Evolutionary conservation across 495 filamentous ascomycete genomes (phyloP), one percentile per base, ranked within the genome.

Genomic region (Polyplosphaeria fusca): DNA sequence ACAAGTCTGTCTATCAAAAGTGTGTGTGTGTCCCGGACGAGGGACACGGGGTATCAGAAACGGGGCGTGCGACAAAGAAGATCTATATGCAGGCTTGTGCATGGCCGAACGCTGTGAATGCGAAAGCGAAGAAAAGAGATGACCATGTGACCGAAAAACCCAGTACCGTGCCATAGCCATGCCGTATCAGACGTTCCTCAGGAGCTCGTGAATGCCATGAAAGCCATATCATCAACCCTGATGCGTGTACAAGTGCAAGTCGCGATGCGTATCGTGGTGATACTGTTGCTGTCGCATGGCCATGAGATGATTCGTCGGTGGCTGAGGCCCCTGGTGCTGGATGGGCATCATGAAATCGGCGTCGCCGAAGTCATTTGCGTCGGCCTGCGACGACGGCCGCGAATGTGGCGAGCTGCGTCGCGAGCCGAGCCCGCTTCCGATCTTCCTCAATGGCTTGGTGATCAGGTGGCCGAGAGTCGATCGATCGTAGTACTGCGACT

Each of bases 401-500:
- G 55, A 40, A 27, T 38, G 18, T 26, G 57, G 47, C 25, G 57
- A 47, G 30, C 2, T 18, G 16, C 39, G 35, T 28, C 50, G 48
- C 23, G 53, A 56, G 25, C 45, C 35, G 4, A 61, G 25, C 12
- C 37, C 25, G 39, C 51, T 61, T 1, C 52, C 24, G 20, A 62
- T 38, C 39, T 45, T 62, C 1, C 45, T 45, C 9, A 62, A 41
- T 0, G 59, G 59, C 41, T 51, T 50, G 11, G 59, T 5, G 25
- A 62, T 37, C 28, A 51, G 38, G 9, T 46, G 51, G 14, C 59
- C 52, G 18, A 62, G 13, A 5, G 59, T 52, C 11, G 52, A 46
- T 2, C 59, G 45, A 19, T 62, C 46, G 26, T 57, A 62, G 18
- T 62, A 62, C 12, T 18, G 39, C 16, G 59, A 62, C 22, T 62